These are phyloP conservation scores for Trichopus zeylanicus DNA, from an alignment of 116 monocot genomes.

Conservation along the genomic window DNA sequence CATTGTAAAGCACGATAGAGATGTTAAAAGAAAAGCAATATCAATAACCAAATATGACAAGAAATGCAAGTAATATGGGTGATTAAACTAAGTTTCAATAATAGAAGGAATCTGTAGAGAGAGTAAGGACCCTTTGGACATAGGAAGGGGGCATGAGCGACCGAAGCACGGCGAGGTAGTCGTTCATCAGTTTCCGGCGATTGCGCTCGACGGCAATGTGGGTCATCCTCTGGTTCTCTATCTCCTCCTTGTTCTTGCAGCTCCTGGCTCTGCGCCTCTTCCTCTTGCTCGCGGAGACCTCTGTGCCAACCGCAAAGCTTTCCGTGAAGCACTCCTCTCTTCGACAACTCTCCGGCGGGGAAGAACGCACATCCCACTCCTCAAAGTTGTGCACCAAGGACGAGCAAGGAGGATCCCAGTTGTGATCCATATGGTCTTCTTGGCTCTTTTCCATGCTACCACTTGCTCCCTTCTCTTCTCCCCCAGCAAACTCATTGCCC, in stretches of 20 bases:
- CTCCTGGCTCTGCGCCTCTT: slow-evolving; percentile 32
- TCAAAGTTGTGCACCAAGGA: slow-evolving; percentile 14
- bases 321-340: background rate
- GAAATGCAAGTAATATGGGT: background rate
- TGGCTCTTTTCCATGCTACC: background rate
- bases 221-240: slow-evolving; percentile 65
- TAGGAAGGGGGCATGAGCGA: slow-evolving; percentile 68
- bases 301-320: background rate
- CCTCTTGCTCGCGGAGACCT: slow-evolving; percentile 11
- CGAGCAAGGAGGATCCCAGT: slow-evolving; percentile 8
- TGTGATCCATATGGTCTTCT: background rate
- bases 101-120: background rate
- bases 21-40: too few relatives aligned
- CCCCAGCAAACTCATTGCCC: background rate
- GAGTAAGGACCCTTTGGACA: slow-evolving; percentile 40
- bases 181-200: slow-evolving; percentile 72
- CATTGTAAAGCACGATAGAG: too few relatives aligned
- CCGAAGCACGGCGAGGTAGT: slow-evolving; percentile 49
- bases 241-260: slow-evolving; percentile 57
- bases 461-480: background rate
- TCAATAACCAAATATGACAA: too few relatives aligned
- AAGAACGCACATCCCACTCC: slow-evolving; percentile 12
- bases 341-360: slow-evolving; percentile 3
- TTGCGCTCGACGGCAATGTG: slow-evolving; percentile 86
- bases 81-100: too few relatives aligned